Base-by-base conservation (phyloP, 352 stramenopile genomes). In the Hyaloperonospora brassicae region DNA sequence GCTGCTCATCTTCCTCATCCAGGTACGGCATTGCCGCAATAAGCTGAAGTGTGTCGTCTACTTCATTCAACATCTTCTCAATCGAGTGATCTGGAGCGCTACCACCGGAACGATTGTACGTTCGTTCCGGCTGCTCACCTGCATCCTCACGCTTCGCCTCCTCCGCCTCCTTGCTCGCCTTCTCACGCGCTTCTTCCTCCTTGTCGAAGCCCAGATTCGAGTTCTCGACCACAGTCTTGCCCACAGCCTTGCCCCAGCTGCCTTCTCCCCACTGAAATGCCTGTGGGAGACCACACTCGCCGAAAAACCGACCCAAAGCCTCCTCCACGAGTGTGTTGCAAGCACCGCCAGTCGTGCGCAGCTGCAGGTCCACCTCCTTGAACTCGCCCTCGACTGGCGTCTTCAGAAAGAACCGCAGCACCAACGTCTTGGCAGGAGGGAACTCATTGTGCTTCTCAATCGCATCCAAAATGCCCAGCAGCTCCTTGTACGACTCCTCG, bases 381-480 rank as follows among this genome's bases (percentile, higher is more conserved):
- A 89, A 89, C 55, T 77, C 52, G 23, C 79, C 79, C 36, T 84
- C 63, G n/a, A 79, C 61, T 1, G 73, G 65, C 52, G 79, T 89
- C 62, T 83, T 85, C 47, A 89, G 52, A 51, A 66, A 89, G 57
- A 89, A 89, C 35, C 76, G 76, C 54, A 89, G 57, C 52, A 71
- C 61, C 43, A 86, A 67, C 49, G 68, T 82, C 70, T 87, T 87
- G 49, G 79, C 76, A 13, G 76, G 74, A 53, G 79, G 79, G 48
- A 86, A 89, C 64, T 85, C 74, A 55, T 86, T 84, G 65, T 85
- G 68, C 59, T 84, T 86, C 53, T 86, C 72, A 61, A 89, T 87
- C 52, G 79, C 78, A 59, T 87, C 76, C 52, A 89, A 57, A 49
- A 89, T 89, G 52, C 79, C 79, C 66, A 89, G 70, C 38, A 89